phyloP scores from a whole-genome alignment of 1,284 basidiomycete genomes.

The Ustilago esculenta region DNA sequence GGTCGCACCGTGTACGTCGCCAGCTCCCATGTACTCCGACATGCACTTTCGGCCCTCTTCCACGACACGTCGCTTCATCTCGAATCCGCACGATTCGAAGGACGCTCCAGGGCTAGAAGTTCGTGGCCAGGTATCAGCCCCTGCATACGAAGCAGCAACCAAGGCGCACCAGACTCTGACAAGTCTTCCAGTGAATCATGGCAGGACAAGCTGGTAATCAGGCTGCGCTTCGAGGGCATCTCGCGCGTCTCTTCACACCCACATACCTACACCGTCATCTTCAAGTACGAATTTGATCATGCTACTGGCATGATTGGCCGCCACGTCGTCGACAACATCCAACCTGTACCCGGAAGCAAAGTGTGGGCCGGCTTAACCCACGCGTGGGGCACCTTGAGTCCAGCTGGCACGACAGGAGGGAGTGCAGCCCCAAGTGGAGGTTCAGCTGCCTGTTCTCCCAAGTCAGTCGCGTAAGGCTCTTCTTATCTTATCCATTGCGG shows the following conservation, averaged over 20 bases:
- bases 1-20: slow-evolving; percentile 59
- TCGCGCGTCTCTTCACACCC: slow-evolving; percentile 49
- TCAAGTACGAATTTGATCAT: slow-evolving; percentile 60
- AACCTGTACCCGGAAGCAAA: slow-evolving; percentile 60
- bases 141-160: slow-evolving; percentile 10
- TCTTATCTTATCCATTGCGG: neutral
- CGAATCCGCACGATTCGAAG: slow-evolving; percentile 51
- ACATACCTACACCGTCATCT: slow-evolving; percentile 63
- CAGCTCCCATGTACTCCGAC: slow-evolving; percentile 54
- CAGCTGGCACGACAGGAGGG: slow-evolving; percentile 17
- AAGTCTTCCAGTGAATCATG: neutral
- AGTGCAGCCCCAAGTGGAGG: slow-evolving; percentile 16
- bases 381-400: slow-evolving; percentile 37
- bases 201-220: slow-evolving; percentile 49
- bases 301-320: slow-evolving; percentile 53
- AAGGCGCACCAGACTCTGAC: neutral
- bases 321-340: slow-evolving; percentile 62
- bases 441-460: slow-evolving; percentile 15
- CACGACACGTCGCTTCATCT: slow-evolving; percentile 45
- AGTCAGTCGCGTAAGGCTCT: neutral
- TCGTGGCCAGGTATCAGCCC: slow-evolving; percentile 46
- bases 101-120: slow-evolving; percentile 25
- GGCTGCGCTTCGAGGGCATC: slow-evolving; percentile 57
- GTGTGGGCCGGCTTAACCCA: slow-evolving; percentile 46
- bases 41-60: slow-evolving; percentile 56